Evolutionary conservation across 2,329 filamentous ascomycete genomes (phyloP).

Genomic region (Kalaharituber pfeilii): DNA sequence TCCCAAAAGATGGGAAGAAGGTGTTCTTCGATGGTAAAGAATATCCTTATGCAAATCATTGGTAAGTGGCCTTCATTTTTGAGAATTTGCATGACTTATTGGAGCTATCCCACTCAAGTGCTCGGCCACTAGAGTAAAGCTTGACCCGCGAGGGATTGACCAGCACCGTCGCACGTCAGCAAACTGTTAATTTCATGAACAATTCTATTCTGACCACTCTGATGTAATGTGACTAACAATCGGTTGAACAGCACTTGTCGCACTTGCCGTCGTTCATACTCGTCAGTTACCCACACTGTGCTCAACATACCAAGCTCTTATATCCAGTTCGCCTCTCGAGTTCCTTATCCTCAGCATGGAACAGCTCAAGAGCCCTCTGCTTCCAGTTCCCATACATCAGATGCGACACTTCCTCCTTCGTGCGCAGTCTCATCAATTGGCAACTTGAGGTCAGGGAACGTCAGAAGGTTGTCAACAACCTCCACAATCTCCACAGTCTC

Average conservation of each 20-base stretch:
- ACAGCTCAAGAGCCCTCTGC: neutral
- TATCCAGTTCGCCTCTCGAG: neutral
- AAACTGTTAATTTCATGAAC: no score
- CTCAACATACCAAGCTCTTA: neutral
- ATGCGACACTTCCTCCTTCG: neutral
- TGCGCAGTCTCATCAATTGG: neutral
- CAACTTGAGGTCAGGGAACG: neutral
- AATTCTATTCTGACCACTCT: no score
- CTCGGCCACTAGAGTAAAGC: no score
- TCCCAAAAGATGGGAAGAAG: neutral
- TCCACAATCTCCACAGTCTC: neutral
- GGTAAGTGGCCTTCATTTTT: no score
- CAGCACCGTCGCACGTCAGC: no score
- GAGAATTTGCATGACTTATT: no score
- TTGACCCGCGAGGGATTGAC: no score
- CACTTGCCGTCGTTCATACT: neutral
- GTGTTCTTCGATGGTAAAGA: neutral
- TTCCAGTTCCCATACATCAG: no score
- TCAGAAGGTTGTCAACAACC: neutral
- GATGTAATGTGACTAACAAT: neutral
- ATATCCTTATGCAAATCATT: neutral
- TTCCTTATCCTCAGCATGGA: neutral
- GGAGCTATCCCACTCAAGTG: no score
- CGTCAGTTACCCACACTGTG: neutral
- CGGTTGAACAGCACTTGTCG: neutral